Evolutionary conservation across 2,329 filamentous ascomycete genomes (phyloP).

Genomic region (Calonectria hawksworthii): DNA sequence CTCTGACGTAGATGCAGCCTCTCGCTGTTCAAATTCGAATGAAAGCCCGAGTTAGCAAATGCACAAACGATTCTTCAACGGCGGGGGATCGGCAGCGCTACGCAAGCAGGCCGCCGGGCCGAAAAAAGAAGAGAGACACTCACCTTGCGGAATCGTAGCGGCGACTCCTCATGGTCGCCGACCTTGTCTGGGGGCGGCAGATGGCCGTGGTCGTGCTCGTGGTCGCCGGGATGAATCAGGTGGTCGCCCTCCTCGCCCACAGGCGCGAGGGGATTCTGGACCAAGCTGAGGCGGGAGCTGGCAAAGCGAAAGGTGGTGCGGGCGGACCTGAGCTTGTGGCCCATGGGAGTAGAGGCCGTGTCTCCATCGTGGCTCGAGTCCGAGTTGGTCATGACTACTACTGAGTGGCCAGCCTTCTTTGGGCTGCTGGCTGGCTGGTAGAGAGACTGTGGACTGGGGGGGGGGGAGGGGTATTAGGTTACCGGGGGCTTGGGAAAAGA

Average conservation of each 20-base stretch:
- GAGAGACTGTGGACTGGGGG: no score
- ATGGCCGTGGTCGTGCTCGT: not conserved
- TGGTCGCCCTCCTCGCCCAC: slow-evolving; percentile 10
- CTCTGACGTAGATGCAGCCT: slow-evolving; percentile 20
- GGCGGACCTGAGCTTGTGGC: slow-evolving; percentile 15
- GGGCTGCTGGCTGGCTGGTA: not conserved
- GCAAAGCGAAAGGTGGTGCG: slow-evolving; percentile 20
- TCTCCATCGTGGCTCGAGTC: not conserved
- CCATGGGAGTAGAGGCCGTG: not conserved
- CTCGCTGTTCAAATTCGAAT: slow-evolving; percentile 1
- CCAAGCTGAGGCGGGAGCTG: slow-evolving; percentile 8
- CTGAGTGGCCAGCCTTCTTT: not conserved
- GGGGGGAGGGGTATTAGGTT: no score
- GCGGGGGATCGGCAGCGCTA: not conserved
- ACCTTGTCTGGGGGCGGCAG: not conserved
- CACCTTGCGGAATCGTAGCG: slow-evolving; percentile 19
- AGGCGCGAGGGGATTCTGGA: slow-evolving; percentile 6
- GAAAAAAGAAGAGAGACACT: not conserved
- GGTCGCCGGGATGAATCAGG: not conserved
- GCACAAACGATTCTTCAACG: not conserved
- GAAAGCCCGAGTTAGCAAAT: not conserved
- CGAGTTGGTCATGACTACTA: not conserved
- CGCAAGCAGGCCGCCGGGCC: not conserved
- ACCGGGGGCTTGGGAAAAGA: not conserved
- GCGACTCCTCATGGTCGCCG: slow-evolving; percentile 2